phyloP scores from a whole-genome alignment of 1,139 yeast genomes.

The Diutina catenulata region DNA sequence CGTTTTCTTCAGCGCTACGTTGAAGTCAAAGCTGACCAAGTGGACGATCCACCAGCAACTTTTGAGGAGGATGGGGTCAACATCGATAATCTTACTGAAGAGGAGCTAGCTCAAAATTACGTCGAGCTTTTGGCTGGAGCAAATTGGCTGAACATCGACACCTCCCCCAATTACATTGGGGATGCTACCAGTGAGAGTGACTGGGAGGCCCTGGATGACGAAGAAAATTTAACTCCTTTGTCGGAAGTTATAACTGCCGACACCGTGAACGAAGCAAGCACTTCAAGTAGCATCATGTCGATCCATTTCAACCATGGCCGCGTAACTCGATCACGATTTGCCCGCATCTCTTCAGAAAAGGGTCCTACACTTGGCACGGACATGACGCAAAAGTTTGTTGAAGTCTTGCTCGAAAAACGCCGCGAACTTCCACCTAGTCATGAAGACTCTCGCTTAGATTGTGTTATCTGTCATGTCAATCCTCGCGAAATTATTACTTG shows the following conservation, averaged over 20 bases:
- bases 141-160: slow-evolving; percentile 33
- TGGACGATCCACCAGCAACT: no score
- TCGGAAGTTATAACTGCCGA: background rate
- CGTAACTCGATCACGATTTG: background rate
- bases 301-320: slow-evolving; percentile 1
- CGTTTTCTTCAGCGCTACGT: no score
- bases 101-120: slow-evolving; percentile 14
- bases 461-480: slow-evolving; percentile 75
- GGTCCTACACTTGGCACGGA: no score
- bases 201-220: slow-evolving; percentile 9
- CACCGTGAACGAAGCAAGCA: background rate
- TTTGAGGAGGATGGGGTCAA: no score
- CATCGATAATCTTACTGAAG: slow-evolving; percentile 16
- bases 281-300: background rate
- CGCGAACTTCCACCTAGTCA: background rate
- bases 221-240: background rate
- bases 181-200: slow-evolving; percentile 12
- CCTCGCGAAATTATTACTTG: slow-evolving; percentile 72
- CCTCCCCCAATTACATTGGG: slow-evolving; percentile 28
- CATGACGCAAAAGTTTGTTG: background rate
- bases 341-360: no score
- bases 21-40: no score
- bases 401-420: background rate
- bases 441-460: slow-evolving; percentile 24
- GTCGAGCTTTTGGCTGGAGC: slow-evolving; percentile 16